A percentile compares a stretch with the other conserved stretches of the same genome.
Evolutionary conservation across 176 grass and related monocot species (phyloP).

Genomic region (Raddia guianensis): DNA sequence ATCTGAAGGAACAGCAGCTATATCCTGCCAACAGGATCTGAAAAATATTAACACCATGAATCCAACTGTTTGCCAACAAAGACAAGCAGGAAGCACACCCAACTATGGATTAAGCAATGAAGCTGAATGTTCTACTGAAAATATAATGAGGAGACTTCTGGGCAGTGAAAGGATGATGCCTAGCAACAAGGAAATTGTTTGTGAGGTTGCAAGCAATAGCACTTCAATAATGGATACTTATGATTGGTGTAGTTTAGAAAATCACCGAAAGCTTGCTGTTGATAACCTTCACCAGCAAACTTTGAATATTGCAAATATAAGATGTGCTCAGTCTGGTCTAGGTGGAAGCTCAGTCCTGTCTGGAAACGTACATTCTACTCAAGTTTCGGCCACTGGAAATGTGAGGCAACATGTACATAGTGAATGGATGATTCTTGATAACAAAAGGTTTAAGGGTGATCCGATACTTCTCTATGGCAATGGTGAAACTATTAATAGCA

Average conservation of each 20-base stretch:
- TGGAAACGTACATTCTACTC: background rate
- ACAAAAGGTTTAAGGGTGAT: slow-evolving; percentile 35
- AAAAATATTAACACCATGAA: slow-evolving; percentile 12
- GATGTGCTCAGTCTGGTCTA: slow-evolving; percentile 15
- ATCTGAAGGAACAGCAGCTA: slow-evolving; percentile 20
- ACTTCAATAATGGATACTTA: background rate
- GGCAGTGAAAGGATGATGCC: slow-evolving; percentile 9
- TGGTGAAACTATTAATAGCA: background rate
- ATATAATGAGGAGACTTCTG: slow-evolving; percentile 22
- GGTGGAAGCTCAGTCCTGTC: slow-evolving; percentile 23
- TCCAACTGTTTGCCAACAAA: slow-evolving; percentile 2
- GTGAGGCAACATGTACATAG: background rate
- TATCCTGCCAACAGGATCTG: slow-evolving; percentile 9
- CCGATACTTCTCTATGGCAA: background rate
- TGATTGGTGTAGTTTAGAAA: slow-evolving; percentile 3
- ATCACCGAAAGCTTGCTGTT: background rate
- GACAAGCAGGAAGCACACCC: background rate
- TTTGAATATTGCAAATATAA: background rate
- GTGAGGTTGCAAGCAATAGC: slow-evolving; percentile 5
- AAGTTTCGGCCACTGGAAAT: background rate
- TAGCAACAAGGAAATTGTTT: slow-evolving; percentile 3
- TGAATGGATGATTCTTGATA: background rate
- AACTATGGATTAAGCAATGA: slow-evolving; percentile 8
- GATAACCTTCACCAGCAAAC: slow-evolving; percentile 17
- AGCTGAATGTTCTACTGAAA: background rate